Base-by-base conservation (phyloP, 2,329 filamentous ascomycete genomes). In the Cladobotryum mycophilum region DNA sequence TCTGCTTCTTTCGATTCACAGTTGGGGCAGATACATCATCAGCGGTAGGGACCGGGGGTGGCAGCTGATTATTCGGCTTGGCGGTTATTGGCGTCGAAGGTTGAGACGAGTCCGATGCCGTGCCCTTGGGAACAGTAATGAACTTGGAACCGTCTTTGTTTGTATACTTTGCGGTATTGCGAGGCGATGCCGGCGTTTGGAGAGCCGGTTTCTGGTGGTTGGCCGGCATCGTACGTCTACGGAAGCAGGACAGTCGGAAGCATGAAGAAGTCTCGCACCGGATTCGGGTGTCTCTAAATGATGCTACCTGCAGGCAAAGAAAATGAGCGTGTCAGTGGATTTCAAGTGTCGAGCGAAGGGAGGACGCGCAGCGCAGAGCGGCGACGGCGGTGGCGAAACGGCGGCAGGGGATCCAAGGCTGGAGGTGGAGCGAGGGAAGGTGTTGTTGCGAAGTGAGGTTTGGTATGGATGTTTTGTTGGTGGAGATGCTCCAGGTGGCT, bases 1-100 rank as follows among this genome's bases (percentile, higher is more conserved):
- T 96, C 69, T 93, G 88, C 76, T 96, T 97, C 77, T 96, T 96
- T 65, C 88, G 84, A 71, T 96, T 96, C 47, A 91, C 85, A 8
- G 76, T 64, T 41, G 74, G 74, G 41, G 74, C 70, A 43, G 68
- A 60, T 45, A 54, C 55, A 54, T 69, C 63, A 53, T 53, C 47
- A 43, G 55, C 59, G 52, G 53, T 52, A 51, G 51, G 54, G 54
- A 52, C 64, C 59, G 58, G 38, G 56, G 58, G 55, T 60, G 57
- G 53, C 58, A 63, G 54, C 61, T 61, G 51, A 64, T 60, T 57
- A 57, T 58, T 67, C 63, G 58, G 65, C 63, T 61, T 68, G 41
- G 73, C 64, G 20, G 70, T 63, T 42, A 73, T 76, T 49, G 78
- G 78, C 25, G 68, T 70, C 36, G 79, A 77, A 48, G 77, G 74